Evolutionary conservation across 2,329 filamentous ascomycete species (phyloP).

Genomic region (Sporothrix euskadiensis): DNA sequence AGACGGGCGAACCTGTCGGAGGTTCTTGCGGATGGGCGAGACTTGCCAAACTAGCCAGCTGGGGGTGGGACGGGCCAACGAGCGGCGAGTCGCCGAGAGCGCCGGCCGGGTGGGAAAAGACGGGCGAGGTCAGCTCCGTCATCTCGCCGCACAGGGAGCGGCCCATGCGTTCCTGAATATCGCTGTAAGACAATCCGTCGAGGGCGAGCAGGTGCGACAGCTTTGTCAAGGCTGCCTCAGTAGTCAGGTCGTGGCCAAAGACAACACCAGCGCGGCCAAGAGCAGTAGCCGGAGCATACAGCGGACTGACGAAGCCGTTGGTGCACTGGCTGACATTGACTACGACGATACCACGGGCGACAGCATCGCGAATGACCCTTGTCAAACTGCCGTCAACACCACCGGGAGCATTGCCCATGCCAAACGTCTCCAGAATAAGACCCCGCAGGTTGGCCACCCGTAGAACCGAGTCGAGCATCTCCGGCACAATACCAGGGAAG

Average conservation of each 20-base stretch:
- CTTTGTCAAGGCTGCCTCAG: conserved; percentile 88
- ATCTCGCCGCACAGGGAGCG: conserved; percentile 79
- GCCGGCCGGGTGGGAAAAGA: conserved; percentile 73
- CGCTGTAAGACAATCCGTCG: conserved; percentile 61
- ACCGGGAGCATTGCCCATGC: conserved; percentile 86
- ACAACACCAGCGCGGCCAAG: conserved; percentile 83
- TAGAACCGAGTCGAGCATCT: conserved; percentile 86
- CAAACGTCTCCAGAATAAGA: conserved; percentile 86
- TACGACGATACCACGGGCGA: conserved; percentile 77
- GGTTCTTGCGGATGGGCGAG: background rate
- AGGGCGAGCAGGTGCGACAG: conserved; percentile 78
- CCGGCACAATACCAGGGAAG: conserved; percentile 90
- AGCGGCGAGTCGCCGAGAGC: conserved; percentile 41
- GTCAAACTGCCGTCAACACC: conserved; percentile 78
- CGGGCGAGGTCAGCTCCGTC: conserved; percentile 70
- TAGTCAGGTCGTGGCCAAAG: conserved; percentile 84
- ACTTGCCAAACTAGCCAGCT: background rate
- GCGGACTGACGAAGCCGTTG: conserved; percentile 71
- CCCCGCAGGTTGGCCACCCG: conserved; percentile 74
- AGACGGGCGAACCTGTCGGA: background rate
- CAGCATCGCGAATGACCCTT: conserved; percentile 72
- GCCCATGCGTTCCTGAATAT: conserved; percentile 71
- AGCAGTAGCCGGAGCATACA: conserved; percentile 76
- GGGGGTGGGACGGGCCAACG: background rate
- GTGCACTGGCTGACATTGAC: conserved; percentile 92